phyloP scores from a whole-genome alignment of 371 early-diverging fungal genomes.

The Syncephalis fuscata region DNA sequence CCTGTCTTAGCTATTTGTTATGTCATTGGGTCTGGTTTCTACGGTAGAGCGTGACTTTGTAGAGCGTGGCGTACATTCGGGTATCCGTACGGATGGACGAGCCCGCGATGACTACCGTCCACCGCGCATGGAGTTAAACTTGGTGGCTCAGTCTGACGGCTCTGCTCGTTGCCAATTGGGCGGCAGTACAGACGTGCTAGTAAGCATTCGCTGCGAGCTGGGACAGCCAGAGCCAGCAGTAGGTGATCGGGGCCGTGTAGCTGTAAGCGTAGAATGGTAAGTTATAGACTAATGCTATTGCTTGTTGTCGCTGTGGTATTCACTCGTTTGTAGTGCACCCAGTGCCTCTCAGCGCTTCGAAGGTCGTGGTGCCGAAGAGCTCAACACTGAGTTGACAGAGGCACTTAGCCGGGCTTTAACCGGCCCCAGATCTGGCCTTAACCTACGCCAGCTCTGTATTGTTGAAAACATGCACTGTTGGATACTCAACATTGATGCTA shows the following conservation, averaged over 20 bases:
- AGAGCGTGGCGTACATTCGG: slow-evolving; percentile 54
- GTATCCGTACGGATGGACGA: slow-evolving; percentile 85
- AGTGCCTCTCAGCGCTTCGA: slow-evolving; percentile 68
- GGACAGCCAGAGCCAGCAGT: slow-evolving; percentile 33
- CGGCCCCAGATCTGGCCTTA: slow-evolving; percentile 66
- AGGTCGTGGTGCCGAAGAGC: slow-evolving; percentile 63
- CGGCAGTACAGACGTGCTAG: slow-evolving; percentile 72
- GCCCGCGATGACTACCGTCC: slow-evolving; percentile 58
- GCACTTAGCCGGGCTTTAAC: slow-evolving; percentile 60
- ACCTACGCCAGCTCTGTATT: slow-evolving; percentile 70
- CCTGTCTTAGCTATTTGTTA: no score
- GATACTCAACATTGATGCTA: slow-evolving; percentile 66
- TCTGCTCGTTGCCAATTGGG: slow-evolving; percentile 66
- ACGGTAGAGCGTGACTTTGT: slow-evolving; percentile 73
- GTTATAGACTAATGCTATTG: neutral
- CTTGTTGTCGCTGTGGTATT: neutral
- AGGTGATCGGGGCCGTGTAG: slow-evolving; percentile 41
- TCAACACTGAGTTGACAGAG: slow-evolving; percentile 66
- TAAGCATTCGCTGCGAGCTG: slow-evolving; percentile 85
- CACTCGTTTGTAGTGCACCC: slow-evolving; percentile 29
- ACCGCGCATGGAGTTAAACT: slow-evolving; percentile 13
- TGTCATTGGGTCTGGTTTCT: slow-evolving; percentile 35
- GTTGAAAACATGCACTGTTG: slow-evolving; percentile 81
- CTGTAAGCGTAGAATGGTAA: slow-evolving; percentile 79
- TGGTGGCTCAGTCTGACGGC: slow-evolving; percentile 74